These are phyloP conservation scores for Suhomyces choctaworum DNA, from an alignment of 1,139 yeast genomes.

Conservation along the genomic window DNA sequence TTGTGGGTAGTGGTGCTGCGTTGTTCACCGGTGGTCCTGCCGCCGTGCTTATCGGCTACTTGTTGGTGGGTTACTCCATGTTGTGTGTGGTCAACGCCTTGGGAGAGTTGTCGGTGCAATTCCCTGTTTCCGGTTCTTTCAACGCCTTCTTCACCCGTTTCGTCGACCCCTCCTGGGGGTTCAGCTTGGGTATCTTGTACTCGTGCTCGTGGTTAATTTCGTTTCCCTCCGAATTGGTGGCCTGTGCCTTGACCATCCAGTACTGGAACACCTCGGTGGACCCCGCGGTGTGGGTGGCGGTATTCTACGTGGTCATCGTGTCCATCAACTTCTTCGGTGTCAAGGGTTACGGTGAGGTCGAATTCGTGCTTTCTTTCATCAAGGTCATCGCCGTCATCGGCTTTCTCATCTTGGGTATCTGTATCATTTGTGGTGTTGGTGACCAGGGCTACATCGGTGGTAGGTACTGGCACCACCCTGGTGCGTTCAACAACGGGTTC, in stretches of 20 bases:
- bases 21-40: conserved; percentile 70
- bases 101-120: conserved; percentile 32
- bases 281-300: conserved; percentile 46
- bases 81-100: conserved; percentile 29
- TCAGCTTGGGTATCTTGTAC: conserved; percentile 36
- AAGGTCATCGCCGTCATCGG: conserved; percentile 28
- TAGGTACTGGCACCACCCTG: conserved; percentile 26
- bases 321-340: conserved; percentile 48
- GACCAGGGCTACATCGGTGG: conserved; percentile 26
- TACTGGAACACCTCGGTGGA: conserved; percentile 27
- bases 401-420: conserved; percentile 25
- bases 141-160: conserved; percentile 32
- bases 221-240: conserved; percentile 35
- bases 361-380: conserved; percentile 41
- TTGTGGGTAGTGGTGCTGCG: conserved; percentile 71
- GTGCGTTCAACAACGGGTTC: conserved; percentile 25
- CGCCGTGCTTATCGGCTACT: conserved; percentile 24
- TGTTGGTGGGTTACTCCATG: conserved; percentile 27
- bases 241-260: conserved; percentile 31
- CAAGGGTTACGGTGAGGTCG: conserved; percentile 52
- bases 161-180: conserved; percentile 34
- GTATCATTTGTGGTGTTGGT: conserved; percentile 32
- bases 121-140: conserved; percentile 33
- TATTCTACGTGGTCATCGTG: conserved; percentile 43
- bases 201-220: conserved; percentile 35